These are phyloP conservation scores for Trametes meyenii DNA, from an alignment of 768 basidiomycete genomes.

Conservation along the genomic window DNA sequence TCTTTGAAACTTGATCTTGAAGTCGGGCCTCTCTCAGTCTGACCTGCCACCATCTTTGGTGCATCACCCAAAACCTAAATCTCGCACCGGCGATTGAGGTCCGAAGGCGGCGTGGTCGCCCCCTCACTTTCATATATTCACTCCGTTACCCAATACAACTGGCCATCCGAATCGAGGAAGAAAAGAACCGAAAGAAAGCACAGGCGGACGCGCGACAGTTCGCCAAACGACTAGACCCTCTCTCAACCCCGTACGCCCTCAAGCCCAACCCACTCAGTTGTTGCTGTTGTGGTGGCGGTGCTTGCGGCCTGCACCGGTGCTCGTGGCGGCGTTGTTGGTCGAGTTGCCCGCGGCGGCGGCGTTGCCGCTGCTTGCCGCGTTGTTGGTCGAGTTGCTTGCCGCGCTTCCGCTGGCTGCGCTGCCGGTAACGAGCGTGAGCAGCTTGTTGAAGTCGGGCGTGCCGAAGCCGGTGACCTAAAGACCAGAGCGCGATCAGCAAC, in stretches of 20 bases:
- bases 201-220: neutral
- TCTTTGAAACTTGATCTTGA: no score
- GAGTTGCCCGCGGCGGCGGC: neutral
- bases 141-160: slow-evolving; percentile 7
- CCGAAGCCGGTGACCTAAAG: slow-evolving; percentile 34
- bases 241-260: neutral
- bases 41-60: no score
- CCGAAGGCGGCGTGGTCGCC: slow-evolving; percentile 10
- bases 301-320: neutral
- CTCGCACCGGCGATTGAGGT: neutral
- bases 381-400: neutral
- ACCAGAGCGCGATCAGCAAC: neutral
- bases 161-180: neutral
- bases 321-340: neutral
- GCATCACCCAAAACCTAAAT: no score
- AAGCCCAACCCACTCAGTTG: neutral
- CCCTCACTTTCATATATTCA: slow-evolving; percentile 9
- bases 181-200: neutral
- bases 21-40: no score
- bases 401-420: slow-evolving; percentile 1
- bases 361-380: neutral
- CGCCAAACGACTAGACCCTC: neutral
- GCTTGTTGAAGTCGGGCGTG: slow-evolving; percentile 36
- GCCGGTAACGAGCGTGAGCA: slow-evolving; percentile 24
- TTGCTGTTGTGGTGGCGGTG: slow-evolving; percentile 1